phyloP scores from a whole-genome alignment of 768 basidiomycete genomes.

The Kondoa subrosea region DNA sequence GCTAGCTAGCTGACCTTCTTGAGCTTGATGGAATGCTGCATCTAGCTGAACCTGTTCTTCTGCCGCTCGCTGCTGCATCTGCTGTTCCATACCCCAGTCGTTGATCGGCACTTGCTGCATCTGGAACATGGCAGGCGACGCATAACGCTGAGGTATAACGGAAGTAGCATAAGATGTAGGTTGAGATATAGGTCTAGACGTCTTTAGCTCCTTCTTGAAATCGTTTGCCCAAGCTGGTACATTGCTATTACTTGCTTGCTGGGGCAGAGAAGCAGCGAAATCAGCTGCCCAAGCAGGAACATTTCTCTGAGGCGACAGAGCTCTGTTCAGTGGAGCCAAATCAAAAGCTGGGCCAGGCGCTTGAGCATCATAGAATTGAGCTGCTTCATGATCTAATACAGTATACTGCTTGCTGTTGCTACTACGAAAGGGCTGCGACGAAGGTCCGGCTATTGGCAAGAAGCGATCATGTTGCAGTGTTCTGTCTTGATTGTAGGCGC shows the following conservation, averaged over 20 bases:
- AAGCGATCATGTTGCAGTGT: slow-evolving; percentile 67
- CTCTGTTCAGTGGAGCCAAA: slow-evolving; percentile 4
- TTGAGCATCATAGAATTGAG: slow-evolving; percentile 10
- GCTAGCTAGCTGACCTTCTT: neutral
- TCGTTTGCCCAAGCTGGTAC: slow-evolving; percentile 24
- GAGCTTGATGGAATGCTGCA: slow-evolving; percentile 13
- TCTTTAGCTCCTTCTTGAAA: slow-evolving; percentile 9
- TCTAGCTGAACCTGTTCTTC: slow-evolving; percentile 5
- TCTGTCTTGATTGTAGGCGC: slow-evolving; percentile 61
- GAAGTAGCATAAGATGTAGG: neutral
- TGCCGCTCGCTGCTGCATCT: neutral
- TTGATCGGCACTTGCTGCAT: slow-evolving; percentile 16
- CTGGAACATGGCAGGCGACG: neutral
- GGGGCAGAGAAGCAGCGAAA: slow-evolving; percentile 16
- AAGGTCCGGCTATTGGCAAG: slow-evolving; percentile 46
- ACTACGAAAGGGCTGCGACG: slow-evolving; percentile 39
- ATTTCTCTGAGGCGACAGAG: slow-evolving; percentile 1
- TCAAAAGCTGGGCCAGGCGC: slow-evolving; percentile 12
- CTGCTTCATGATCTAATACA: slow-evolving; percentile 1
- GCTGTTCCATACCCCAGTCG: neutral
- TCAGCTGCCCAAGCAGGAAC: slow-evolving; percentile 20
- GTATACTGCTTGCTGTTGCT: neutral
- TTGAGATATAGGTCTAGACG: neutral
- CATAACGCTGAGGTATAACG: neutral
- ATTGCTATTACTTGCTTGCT: slow-evolving; percentile 6